phyloP scores from a whole-genome alignment of 495 filamentous ascomycete genomes.

The Neurospora sp. region DNA sequence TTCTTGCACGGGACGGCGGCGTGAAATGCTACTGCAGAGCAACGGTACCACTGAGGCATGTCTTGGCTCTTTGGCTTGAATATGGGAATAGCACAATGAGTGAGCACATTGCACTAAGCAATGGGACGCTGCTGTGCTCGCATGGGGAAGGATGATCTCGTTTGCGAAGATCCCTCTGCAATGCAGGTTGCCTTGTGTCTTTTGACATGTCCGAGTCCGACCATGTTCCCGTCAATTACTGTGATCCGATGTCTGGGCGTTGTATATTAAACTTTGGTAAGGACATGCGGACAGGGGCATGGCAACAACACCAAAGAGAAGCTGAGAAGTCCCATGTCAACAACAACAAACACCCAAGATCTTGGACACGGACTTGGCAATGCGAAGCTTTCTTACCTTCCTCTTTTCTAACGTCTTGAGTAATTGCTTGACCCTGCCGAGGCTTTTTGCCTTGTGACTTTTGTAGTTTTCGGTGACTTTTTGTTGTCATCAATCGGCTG shows the following conservation, averaged over 20 bases:
- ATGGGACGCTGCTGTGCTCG: neutral
- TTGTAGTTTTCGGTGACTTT: neutral
- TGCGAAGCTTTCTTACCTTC: neutral
- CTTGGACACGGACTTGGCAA: neutral
- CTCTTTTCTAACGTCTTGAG: neutral
- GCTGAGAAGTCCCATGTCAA: neutral
- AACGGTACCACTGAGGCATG: neutral
- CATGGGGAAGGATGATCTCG: neutral
- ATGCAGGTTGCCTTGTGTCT: neutral
- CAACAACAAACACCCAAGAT: neutral
- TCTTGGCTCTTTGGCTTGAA: neutral
- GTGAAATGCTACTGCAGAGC: neutral
- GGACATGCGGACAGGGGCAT: neutral
- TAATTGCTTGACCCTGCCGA: neutral
- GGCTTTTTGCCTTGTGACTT: neutral
- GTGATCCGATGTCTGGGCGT: neutral
- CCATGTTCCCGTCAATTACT: neutral
- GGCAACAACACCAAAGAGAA: neutral
- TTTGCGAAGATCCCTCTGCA: neutral
- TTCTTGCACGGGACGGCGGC: neutral
- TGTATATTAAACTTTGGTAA: neutral
- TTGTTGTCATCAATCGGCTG: neutral
- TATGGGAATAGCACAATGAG: neutral
- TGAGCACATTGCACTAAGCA: neutral
- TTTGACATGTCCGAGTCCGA: neutral